Evolutionary conservation across 129 eudicot species (phyloP).

Genomic region (Centella asiatica): DNA sequence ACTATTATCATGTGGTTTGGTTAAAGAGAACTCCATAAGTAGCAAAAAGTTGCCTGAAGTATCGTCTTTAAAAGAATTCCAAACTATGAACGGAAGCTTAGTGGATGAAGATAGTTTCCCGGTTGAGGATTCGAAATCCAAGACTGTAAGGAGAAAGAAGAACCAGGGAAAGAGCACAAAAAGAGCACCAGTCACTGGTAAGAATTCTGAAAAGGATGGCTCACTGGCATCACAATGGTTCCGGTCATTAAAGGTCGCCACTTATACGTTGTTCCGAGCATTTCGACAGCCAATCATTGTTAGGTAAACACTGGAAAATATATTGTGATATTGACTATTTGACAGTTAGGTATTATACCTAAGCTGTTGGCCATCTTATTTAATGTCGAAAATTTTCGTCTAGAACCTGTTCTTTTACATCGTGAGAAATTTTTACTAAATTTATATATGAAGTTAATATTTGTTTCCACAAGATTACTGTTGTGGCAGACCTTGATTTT

Average conservation of each 20-base stretch:
- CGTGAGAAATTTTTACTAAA: not conserved
- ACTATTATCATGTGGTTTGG: constrained; percentile 70
- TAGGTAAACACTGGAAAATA: constrained; percentile 36
- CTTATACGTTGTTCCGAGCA: constrained; percentile 57
- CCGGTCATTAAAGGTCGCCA: constrained; percentile 57
- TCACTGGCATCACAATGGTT: constrained; percentile 41
- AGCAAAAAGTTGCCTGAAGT: constrained; percentile 25
- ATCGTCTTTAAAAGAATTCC: constrained; percentile 31
- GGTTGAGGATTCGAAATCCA: constrained; percentile 25
- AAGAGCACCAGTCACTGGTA: constrained; percentile 18
- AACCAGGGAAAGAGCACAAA: constrained; percentile 43
- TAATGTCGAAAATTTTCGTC: not conserved
- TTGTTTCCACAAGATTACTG: not conserved
- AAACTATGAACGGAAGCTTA: constrained; percentile 24
- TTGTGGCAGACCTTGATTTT: not conserved
- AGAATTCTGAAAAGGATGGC: constrained; percentile 35
- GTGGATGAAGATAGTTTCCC: constrained; percentile 32
- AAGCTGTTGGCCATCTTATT: not conserved
- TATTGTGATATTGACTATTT: not conserved
- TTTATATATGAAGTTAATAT: not conserved
- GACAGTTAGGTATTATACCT: not conserved
- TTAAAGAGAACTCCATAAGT: constrained; percentile 44
- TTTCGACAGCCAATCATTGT: constrained; percentile 82
- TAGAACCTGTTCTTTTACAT: not conserved
- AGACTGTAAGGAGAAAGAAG: constrained; percentile 47